Base-by-base conservation (phyloP, 495 filamentous ascomycete species). In the Saxispiralis lemnorum region DNA sequence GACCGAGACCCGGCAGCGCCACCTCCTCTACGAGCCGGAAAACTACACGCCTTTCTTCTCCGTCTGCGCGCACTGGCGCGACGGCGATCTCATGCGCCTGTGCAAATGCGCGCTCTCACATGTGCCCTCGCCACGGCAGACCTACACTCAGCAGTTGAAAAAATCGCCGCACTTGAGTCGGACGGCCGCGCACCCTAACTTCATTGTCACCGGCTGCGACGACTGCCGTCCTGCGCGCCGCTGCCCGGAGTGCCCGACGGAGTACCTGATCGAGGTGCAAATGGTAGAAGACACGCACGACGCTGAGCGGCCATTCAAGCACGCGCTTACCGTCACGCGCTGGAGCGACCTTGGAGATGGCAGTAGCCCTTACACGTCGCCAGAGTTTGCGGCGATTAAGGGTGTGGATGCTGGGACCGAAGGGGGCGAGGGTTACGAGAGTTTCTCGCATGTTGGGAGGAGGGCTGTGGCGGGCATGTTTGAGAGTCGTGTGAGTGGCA, bases 31-130 rank as follows among this genome's bases (percentile, higher is more conserved):
- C 58, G 65, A 63, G 16, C 64, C 69, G 31, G 67, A 73, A 30
- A 70, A 77, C 51, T 75, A 72, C 61, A 67, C 62, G 55, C 72
- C 73, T 0, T 75, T 66, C 48, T 75, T 75, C 64, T 68, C 64
- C 7, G 64, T 59, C 2, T 77, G 72, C 54, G 64, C 69, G 16
- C 73, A 77, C 56, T 75, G 72, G 72, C 62, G 65, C 17, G 66
- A 75, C 47, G 73, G 73, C 42, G 66, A 69, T 33, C 59, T 77
- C 7, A 72, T 73, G 67, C 54, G 62, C 24, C 46, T 66, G 32
- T 72, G 69, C 49, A 75, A 75, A 55, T 77, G 73, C 54, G 69
- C 71, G 1, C 56, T 75, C n/a, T 51, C 51, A 10, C 73, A 75
- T 46, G 66, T 77, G 20, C 72, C 70, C 19, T 43, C 47, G 1